A percentile compares a stretch with the other conserved stretches of the same genome.
These are phyloP conservation scores for Pelargonium nanum DNA, from an alignment of 345 rosid genomes.

Conservation along the genomic window DNA sequence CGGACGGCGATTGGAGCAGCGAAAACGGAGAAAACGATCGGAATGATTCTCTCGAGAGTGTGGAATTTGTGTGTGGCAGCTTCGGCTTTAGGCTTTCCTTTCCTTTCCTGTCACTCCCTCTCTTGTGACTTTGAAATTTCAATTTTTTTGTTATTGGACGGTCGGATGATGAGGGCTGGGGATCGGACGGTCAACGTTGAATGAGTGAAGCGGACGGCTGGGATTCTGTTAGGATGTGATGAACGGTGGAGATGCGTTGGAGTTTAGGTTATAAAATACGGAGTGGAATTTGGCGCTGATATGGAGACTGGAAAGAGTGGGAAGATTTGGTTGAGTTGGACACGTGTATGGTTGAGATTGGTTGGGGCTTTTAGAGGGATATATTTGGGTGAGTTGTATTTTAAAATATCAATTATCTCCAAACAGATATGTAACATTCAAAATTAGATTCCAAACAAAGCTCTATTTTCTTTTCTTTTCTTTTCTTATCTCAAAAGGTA, in stretches of 20 bases:
- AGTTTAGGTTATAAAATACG: slow-evolving; percentile 19
- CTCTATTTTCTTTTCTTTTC: too few relatives aligned
- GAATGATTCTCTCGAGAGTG: background rate
- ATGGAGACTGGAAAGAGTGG: slow-evolving; percentile 3
- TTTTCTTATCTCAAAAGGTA: too few relatives aligned
- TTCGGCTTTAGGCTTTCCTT: background rate
- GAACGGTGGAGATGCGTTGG: slow-evolving; percentile 12
- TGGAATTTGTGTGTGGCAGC: background rate
- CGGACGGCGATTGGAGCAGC: background rate
- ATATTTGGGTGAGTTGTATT: too few relatives aligned
- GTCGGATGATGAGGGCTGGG: slow-evolving; percentile 4
- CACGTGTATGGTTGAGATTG: slow-evolving; percentile 15
- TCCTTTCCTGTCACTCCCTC: slow-evolving; percentile 20
- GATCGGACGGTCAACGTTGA: slow-evolving; percentile 28
- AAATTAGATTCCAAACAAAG: too few relatives aligned
- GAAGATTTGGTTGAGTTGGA: background rate
- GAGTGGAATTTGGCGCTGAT: slow-evolving; percentile 47
- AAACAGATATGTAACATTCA: too few relatives aligned
- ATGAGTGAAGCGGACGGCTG: slow-evolving; percentile 21
- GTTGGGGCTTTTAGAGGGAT: background rate
- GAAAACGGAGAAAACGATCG: background rate
- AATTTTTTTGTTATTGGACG: slow-evolving; percentile 11
- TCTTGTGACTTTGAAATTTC: slow-evolving; percentile 25
- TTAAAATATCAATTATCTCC: too few relatives aligned
- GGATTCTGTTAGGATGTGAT: slow-evolving; percentile 6